Percentiles rank a stretch among this genome's conserved stretches.
Evolutionary conservation across 495 filamentous ascomycete genomes (phyloP).

Genomic region (Lindgomyces ingoldianus): DNA sequence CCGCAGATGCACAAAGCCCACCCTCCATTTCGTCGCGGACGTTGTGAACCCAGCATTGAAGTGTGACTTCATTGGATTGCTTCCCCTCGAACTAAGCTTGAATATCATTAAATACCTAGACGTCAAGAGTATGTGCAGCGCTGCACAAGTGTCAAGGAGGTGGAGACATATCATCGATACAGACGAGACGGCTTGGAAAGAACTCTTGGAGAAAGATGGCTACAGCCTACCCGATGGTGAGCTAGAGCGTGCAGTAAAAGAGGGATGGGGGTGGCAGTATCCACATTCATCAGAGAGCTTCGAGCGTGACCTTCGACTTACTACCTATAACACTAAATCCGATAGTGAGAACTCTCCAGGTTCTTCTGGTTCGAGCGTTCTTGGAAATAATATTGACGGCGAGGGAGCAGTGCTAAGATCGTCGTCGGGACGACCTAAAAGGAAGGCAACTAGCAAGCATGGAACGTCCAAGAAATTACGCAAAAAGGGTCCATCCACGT

Average conservation of each 20-base stretch:
- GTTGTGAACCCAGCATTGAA: constrained; percentile 96
- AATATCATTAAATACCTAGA: constrained; percentile 88
- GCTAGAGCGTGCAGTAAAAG: constrained; percentile 77
- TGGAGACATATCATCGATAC: constrained; percentile 89
- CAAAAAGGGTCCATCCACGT: constrained; percentile 49
- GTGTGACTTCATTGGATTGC: constrained; percentile 81
- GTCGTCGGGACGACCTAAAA: constrained; percentile 52
- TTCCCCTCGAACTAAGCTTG: constrained; percentile 84
- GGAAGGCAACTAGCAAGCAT: constrained; percentile 55
- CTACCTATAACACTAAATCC: constrained; percentile 18
- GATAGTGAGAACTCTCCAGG: constrained; percentile 24
- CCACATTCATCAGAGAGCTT: constrained; percentile 71
- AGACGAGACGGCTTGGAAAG: constrained; percentile 95
- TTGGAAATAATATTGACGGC: not conserved
- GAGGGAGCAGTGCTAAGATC: constrained; percentile 30
- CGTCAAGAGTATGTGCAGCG: constrained; percentile 81
- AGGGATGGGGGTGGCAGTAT: constrained; percentile 99
- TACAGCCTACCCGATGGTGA: constrained; percentile 79
- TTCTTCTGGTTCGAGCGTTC: constrained; percentile 19
- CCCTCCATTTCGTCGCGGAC: constrained; percentile 85
- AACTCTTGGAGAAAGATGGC: constrained; percentile 81
- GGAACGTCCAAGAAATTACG: constrained; percentile 47
- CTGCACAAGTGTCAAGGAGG: constrained; percentile 89
- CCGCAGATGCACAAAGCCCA: constrained; percentile 82
- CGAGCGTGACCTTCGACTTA: constrained; percentile 70